Conservation (phyloP, 2,329 filamentous ascomycete genomes). For the Pseudogymnoascus sp. region DNA sequence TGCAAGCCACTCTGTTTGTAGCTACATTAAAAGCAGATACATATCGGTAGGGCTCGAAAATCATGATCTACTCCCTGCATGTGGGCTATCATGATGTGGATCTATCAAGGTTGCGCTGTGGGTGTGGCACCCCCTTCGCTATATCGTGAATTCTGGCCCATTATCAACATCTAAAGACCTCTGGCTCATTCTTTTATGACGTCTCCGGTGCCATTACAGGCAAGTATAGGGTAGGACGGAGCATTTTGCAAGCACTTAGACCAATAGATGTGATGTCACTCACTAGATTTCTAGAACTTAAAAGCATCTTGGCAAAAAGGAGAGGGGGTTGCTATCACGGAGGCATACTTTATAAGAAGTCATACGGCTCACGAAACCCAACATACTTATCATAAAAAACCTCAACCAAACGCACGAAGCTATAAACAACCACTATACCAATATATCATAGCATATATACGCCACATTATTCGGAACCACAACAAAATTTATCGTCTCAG, state of each 20-base stretch:
- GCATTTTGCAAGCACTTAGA: neutral
- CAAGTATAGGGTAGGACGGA: neutral
- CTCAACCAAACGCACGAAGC: neutral
- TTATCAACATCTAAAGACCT: neutral
- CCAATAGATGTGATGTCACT: neutral
- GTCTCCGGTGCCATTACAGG: neutral
- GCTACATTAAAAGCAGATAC: neutral
- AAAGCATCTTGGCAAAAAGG: neutral
- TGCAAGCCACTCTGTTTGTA: neutral
- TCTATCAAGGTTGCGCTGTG: neutral
- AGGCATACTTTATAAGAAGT: neutral
- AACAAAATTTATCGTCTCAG: neutral
- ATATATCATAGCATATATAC: neutral
- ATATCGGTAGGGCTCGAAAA: neutral
- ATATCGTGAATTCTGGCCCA: neutral
- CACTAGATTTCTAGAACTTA: neutral
- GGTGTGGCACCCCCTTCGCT: neutral
- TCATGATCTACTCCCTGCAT: neutral
- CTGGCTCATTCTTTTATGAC: neutral
- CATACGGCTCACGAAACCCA: neutral
- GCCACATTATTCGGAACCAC: neutral
- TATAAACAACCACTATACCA: neutral
- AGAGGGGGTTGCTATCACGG: neutral
- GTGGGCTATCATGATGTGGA: neutral
- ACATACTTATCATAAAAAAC: neutral